phyloP scores from a whole-genome alignment of 345 rosid genomes.

The Sapria himalayana region DNA sequence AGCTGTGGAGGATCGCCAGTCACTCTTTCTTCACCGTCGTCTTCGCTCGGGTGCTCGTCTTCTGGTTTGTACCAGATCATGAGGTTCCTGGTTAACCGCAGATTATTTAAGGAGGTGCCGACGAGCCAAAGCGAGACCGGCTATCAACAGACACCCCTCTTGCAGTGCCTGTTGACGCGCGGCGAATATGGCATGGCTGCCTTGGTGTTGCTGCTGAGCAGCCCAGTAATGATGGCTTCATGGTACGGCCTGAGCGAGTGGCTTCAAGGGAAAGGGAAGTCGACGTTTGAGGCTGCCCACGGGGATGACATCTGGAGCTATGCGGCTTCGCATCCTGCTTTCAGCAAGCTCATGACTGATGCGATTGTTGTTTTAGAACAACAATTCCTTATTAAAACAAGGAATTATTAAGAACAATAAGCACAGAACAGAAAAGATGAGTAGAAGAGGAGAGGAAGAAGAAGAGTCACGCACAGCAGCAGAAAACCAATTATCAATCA shows the following conservation, averaged over 20 bases:
- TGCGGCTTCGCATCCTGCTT: neutral
- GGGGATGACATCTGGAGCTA: constrained; percentile 1
- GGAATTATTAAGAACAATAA: too few relatives aligned
- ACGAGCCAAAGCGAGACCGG: neutral
- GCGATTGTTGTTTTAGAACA: too few relatives aligned
- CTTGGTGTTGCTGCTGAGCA: constrained; percentile 4
- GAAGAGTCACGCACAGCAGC: too few relatives aligned
- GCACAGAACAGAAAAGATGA: too few relatives aligned
- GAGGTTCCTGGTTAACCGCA: constrained; percentile 6
- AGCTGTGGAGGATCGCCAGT: neutral
- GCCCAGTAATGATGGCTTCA: constrained; percentile 6
- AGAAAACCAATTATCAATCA: too few relatives aligned
- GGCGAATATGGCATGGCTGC: constrained; percentile 3
- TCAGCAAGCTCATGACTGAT: neutral
- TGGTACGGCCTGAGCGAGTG: constrained; percentile 3
- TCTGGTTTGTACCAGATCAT: constrained; percentile 4
- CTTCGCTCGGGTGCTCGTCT: constrained; percentile 1
- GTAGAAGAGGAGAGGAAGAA: too few relatives aligned
- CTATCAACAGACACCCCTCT: constrained; percentile 5
- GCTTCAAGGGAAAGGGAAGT: neutral
- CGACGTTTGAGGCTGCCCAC: constrained; percentile 2
- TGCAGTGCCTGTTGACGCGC: constrained; percentile 1
- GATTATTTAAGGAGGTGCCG: neutral
- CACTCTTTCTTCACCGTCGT: constrained; percentile 4
- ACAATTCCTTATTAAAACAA: too few relatives aligned